Conservation (phyloP, 129 eudicot species). For the Helichrysum umbraculigerum region DNA sequence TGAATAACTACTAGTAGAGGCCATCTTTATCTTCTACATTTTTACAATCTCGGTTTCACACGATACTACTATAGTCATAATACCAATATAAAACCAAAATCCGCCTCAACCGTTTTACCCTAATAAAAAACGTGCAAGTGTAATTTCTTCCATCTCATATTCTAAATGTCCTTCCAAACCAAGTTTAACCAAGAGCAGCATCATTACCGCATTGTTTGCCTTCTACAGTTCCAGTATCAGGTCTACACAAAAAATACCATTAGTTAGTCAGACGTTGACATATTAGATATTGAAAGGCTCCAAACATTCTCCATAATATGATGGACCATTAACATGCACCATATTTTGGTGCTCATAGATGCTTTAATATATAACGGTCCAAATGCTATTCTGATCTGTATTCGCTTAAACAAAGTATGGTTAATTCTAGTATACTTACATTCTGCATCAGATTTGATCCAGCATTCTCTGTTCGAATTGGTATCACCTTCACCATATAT, state of each 20-base stretch:
- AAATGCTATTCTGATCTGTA: not conserved
- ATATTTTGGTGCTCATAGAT: not conserved
- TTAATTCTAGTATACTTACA: slow-evolving; percentile 47
- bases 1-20: too few relatives aligned
- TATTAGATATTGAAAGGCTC: not conserved
- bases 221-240: slow-evolving; percentile 12
- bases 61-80: not conserved
- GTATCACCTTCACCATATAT: slow-evolving; percentile 33
- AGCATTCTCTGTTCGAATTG: slow-evolving; percentile 48
- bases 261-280: not conserved
- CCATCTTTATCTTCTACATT: not conserved
- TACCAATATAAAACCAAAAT: not conserved
- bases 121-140: not conserved
- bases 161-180: not conserved
- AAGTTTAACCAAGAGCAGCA: not conserved
- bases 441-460: slow-evolving; percentile 85
- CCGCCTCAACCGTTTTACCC: slow-evolving; percentile 10
- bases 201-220: not conserved
- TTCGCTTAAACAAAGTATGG: not conserved
- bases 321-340: not conserved
- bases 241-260: not conserved
- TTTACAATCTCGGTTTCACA: not conserved
- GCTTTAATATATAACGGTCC: not conserved
- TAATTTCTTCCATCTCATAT: not conserved
- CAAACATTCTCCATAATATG: not conserved